Conservation (phyloP, 805 yeast species). For the Candida manassasensis region DNA sequence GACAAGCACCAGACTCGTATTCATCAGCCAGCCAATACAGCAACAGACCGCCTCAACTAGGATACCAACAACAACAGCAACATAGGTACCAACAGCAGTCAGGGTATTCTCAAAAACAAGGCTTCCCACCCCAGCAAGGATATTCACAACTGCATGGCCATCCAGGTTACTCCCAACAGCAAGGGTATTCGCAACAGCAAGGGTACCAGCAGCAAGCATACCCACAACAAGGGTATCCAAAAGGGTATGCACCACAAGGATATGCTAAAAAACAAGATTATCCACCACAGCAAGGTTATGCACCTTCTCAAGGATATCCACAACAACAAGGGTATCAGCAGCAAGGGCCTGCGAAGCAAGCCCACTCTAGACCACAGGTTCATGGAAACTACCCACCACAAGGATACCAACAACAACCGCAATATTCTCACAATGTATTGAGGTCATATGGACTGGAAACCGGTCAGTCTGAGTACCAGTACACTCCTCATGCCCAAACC, state of each 20-base stretch:
- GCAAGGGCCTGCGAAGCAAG: slow-evolving; percentile 8
- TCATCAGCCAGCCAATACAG: too few species aligned
- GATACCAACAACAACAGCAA: not conserved
- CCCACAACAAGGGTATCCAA: not conserved
- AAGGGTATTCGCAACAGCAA: slow-evolving; percentile 9
- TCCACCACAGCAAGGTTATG: slow-evolving; percentile 5
- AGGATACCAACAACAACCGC: slow-evolving; percentile 14
- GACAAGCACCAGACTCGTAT: too few species aligned
- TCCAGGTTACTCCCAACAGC: slow-evolving; percentile 9
- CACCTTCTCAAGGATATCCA: slow-evolving; percentile 11
- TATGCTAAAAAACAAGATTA: slow-evolving; percentile 10
- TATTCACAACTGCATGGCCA: slow-evolving; percentile 5
- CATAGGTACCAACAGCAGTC: not conserved
- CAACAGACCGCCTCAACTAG: too few species aligned
- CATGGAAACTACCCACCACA: slow-evolving; percentile 2
- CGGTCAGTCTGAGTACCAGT: slow-evolving; percentile 7
- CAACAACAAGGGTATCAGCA: slow-evolving; percentile 12
- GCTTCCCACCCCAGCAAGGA: slow-evolving; percentile 9
- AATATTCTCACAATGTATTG: slow-evolving; percentile 4
- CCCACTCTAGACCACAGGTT: slow-evolving; percentile 5
- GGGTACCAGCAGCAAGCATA: not conserved
- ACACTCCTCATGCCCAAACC: slow-evolving; percentile 8
- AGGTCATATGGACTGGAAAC: slow-evolving; percentile 8
- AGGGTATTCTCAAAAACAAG: slow-evolving; percentile 3
- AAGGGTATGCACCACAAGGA: slow-evolving; percentile 4